Conservation (phyloP, 2,329 filamentous ascomycete genomes). For the Atkinsonella texensis region DNA sequence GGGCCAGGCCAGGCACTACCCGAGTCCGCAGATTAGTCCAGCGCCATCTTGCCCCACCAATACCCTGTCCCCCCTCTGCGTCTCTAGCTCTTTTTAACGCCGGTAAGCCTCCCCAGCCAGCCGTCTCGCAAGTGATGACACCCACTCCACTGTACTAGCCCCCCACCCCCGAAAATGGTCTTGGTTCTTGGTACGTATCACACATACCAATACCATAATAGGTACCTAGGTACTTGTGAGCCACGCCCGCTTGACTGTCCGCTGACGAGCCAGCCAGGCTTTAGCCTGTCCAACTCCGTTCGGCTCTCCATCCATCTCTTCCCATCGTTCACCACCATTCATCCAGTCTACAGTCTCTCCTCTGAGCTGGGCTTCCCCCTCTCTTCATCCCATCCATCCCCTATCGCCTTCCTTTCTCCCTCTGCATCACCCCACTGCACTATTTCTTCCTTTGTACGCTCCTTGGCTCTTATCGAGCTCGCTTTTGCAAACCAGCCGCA, state of each 20-base stretch:
- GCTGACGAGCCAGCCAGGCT: neutral
- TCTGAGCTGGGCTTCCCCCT: conserved; percentile 22
- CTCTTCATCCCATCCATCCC: conserved; percentile 28
- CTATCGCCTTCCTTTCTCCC: conserved; percentile 28
- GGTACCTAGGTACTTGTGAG: neutral
- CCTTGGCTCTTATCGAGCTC: conserved; percentile 24
- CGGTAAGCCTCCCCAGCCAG: neutral
- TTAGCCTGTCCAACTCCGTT: neutral
- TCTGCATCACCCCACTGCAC: conserved; percentile 23
- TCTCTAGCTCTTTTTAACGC: neutral
- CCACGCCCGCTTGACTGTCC: neutral
- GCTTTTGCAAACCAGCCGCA: conserved; percentile 14
- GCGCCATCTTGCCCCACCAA: neutral
- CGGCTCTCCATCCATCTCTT: conserved; percentile 4
- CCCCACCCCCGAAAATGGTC: no score
- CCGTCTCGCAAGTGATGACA: no score
- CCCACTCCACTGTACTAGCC: no score
- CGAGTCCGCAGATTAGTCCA: neutral
- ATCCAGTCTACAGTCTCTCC: conserved; percentile 14
- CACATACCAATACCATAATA: neutral
- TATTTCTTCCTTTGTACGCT: conserved; percentile 23
- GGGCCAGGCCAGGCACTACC: neutral
- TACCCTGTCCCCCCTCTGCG: neutral
- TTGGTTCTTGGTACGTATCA: no score
- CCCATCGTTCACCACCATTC: conserved; percentile 12